These are phyloP conservation scores for Aspergillus sp. DNA, from an alignment of 2,329 filamentous ascomycete species.

Conservation along the genomic window DNA sequence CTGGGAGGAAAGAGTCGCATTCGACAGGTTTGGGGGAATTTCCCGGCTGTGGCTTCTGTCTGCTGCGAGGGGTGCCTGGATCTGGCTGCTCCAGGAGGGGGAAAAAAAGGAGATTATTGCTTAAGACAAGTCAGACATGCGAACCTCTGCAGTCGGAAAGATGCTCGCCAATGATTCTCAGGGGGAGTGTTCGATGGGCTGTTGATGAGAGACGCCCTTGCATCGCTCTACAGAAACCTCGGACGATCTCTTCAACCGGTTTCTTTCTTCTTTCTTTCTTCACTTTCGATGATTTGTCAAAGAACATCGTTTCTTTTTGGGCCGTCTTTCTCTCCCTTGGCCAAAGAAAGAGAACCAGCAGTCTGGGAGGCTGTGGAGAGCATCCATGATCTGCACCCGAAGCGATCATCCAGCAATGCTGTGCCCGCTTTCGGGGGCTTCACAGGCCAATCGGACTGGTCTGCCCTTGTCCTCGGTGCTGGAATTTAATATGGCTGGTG, in stretches of 20 bases:
- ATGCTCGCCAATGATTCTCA: neutral
- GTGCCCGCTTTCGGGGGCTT: slow-evolving; percentile 7
- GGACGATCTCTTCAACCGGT: neutral
- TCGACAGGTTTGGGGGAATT: neutral
- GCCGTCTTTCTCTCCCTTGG: too few species aligned
- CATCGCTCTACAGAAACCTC: neutral
- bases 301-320: neutral
- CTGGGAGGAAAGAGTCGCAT: neutral
- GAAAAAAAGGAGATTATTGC: neutral
- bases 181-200: neutral
- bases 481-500: too few species aligned
- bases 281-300: neutral
- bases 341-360: neutral
- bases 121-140: too few species aligned
- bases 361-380: neutral
- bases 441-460: neutral
- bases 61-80: neutral
- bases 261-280: neutral
- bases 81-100: neutral
- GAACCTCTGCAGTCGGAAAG: neutral
- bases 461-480: neutral
- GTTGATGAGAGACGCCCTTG: slow-evolving; percentile 4
- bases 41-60: neutral
- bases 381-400: neutral
- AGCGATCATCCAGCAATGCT: neutral